A percentile compares a stretch with the other conserved stretches of the same genome.
These are phyloP conservation scores for Malassezia caprae DNA, from an alignment of 1,284 basidiomycete genomes.

Conservation along the genomic window DNA sequence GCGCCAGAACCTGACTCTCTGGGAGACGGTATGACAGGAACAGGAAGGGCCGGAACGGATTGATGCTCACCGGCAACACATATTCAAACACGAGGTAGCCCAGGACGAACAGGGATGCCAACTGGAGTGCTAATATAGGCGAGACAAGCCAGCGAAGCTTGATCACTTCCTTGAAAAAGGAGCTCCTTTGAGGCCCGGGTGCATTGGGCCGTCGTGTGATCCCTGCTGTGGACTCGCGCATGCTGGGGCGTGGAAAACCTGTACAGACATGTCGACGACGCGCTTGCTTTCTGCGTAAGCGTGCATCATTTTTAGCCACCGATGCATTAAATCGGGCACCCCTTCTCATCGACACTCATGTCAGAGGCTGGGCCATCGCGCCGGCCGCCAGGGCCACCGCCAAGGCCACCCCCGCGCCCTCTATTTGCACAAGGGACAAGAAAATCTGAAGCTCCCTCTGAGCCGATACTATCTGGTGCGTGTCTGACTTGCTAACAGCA, in stretches of 20 bases:
- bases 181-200: neutral
- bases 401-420: neutral
- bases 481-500: neutral
- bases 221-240: neutral
- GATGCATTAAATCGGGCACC: neutral
- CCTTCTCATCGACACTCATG: neutral
- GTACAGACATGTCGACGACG: neutral
- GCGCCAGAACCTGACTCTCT: constrained; percentile 53
- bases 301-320: neutral
- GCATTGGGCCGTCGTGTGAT: neutral
- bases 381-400: constrained; percentile 23
- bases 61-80: constrained; percentile 54
- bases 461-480: neutral
- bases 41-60: constrained; percentile 68
- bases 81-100: constrained; percentile 64
- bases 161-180: neutral
- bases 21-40: constrained; percentile 61
- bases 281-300: neutral
- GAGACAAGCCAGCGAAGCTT: constrained; percentile 36
- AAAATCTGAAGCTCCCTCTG: constrained; percentile 7
- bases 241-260: neutral
- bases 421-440: constrained; percentile 10
- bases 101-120: constrained; percentile 63
- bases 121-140: constrained; percentile 28
- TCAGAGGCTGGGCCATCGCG: constrained; percentile 18